Base-by-base conservation (phyloP, 257 asterid genomes). In the Fraxinus excelsior region DNA sequence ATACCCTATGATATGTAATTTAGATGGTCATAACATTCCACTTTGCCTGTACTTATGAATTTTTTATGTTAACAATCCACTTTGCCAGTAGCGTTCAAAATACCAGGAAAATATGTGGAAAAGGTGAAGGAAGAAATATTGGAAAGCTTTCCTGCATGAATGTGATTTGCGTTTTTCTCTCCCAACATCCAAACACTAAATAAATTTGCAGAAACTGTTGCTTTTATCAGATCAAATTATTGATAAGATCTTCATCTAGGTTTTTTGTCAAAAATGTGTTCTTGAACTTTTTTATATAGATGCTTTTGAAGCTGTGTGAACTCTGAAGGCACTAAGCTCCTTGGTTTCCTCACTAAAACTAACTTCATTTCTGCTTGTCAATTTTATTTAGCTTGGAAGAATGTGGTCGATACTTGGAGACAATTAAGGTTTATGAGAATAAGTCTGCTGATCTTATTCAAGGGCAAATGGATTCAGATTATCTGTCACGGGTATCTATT, bases 401-500 rank as follows among this genome's bases (percentile, higher is more conserved):
- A 87, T 96, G 99, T 72, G 99, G 93, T 56, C 94, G 99, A 58
- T 96, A 96, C 87, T 78, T 93, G 90, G 99, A 96, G 86, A 96
- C 99, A 10, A 85, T 93, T 65, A 96, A 96, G 86, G 97, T 96
- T 71, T 96, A 96, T 76, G 98, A 96, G 85, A 93, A 93, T 76
- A 96, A 96, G 75, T 89, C 99, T 18, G 97, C 99, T 4, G 98
- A 93, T 84, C 93, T 96, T 77, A 96, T 96, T 84, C 99, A 90
- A 86, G 98, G 99, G 65, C 98, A 93, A 79, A 90, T 89, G 98
- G 99, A 96, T 84, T 88, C 92, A 81, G 99, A 96, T 83, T 93
- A 91, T 83, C 81, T 79, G 67, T 96, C 99, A 37, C 94, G 97
- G 92, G 97, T 93, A 91, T 74, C 29, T 56, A 65, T 79, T 9